Evolutionary conservation across 2,329 filamentous ascomycete species (phyloP), one percentile per base, ranked within the genome.

Genomic region (Curvularia spicifera): DNA sequence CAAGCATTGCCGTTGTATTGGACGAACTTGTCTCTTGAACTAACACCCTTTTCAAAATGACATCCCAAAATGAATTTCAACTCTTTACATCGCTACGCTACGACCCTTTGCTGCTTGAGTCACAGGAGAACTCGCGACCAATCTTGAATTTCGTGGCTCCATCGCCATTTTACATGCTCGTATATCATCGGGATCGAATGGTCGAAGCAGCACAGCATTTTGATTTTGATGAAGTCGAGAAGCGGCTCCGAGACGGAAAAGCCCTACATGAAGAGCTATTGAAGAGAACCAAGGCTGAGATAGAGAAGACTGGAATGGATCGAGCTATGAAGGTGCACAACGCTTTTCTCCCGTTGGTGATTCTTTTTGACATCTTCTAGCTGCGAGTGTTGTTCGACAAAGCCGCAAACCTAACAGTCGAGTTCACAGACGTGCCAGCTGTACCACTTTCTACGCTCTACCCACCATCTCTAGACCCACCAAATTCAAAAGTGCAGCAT

Each of bases 131-230:
- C 52, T 84, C 81, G 18, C 88, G 82, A 43, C 67, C 66, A 37
- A 66, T 60, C 51, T 70, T 74, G 78, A 87, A 87, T 68, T 81
- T 79, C 66, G 63, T 70, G 26, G 77, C 80, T 26, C 71, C 79
- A 6, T 90, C 87, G 8, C 85, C 88, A 0, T 88, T 91, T 66
- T 96, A 96, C 76, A 91, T 96, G 83, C 84, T 95, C 15, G 82
- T 87, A 57, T 88, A 89, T 66, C 93, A 97, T 74, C 85, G 87
- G 45, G 89, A 93, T 72, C 89, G 93, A 52, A 84, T 97, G 72
- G 81, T 92, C n/a, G 83, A 81, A 68, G 81, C 83, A 43, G 81
- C 83, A 24, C 71, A 78, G 60, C 77, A 82, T 64, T 83, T 85
- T 65, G 71, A 79, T 43, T 85, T 83, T 79, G 54, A 73, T 15